Percentiles rank a stretch among this genome's conserved stretches.
phyloP scores from a whole-genome alignment of 202 grass and related monocot genomes.

The Schoenoplectus tabernaemontani region DNA sequence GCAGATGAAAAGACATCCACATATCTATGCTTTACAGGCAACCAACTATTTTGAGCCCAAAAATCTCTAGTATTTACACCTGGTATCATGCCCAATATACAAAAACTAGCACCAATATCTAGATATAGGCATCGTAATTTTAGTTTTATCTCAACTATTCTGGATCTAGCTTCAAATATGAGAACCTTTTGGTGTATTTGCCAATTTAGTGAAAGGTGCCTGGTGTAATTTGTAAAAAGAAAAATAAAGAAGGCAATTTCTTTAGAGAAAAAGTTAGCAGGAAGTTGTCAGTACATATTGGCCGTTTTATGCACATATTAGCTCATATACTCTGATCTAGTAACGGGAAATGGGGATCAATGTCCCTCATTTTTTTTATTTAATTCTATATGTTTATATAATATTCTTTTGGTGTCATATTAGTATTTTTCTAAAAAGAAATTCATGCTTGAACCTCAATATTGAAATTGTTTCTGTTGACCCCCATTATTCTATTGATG shows the following conservation, averaged over 20 bases:
- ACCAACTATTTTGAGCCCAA: not conserved
- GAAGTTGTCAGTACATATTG: not conserved
- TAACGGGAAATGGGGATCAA: not conserved
- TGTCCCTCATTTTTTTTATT: not conserved
- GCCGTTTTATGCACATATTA: not conserved
- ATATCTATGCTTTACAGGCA: not conserved
- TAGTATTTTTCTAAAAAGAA: not conserved
- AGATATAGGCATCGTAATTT: not conserved
- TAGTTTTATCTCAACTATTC: not conserved
- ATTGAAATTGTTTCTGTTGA: not conserved
- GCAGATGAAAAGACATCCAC: not conserved
- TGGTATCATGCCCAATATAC: not conserved
- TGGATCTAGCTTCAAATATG: conserved; percentile 2
- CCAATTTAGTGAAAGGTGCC: not conserved
- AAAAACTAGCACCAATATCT: not conserved
- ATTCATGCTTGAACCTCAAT: not conserved
- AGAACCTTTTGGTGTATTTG: not conserved
- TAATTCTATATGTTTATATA: too few relatives aligned
- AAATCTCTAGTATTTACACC: not conserved
- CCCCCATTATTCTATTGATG: not conserved
- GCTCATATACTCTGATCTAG: not conserved
- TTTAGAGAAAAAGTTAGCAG: not conserved
- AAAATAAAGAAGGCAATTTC: conserved; percentile 2
- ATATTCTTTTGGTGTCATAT: not conserved
- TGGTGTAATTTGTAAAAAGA: not conserved